Evolutionary conservation across 2,329 filamentous ascomycete species (phyloP).

Genomic region (Madurella mycetomatis): DNA sequence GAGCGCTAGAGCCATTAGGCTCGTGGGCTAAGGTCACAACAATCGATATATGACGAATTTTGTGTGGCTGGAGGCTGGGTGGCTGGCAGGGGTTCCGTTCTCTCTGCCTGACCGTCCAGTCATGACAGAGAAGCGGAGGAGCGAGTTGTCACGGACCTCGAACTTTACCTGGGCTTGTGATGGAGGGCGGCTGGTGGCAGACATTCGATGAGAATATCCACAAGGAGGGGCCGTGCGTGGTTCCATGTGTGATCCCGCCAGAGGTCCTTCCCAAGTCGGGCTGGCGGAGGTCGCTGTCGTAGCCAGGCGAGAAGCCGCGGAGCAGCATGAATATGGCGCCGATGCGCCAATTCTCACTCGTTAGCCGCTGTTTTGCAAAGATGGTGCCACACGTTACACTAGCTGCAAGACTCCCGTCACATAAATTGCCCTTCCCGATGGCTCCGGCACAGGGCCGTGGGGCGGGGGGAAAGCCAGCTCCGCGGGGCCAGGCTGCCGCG

Average conservation of each 20-base stretch:
- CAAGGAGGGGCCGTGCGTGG: conserved; percentile 8
- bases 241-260: neutral
- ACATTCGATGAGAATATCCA: conserved; percentile 7
- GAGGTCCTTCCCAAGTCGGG: conserved; percentile 16
- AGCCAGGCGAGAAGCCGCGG: neutral
- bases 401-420: conserved; percentile 18
- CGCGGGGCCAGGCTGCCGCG: neutral
- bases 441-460: conserved; percentile 1
- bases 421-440: conserved; percentile 12
- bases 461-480: conserved; percentile 4
- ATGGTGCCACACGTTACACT: conserved; percentile 12
- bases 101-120: conserved; percentile 7
- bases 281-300: conserved; percentile 7
- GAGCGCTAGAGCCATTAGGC: neutral
- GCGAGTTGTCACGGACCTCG: conserved; percentile 15
- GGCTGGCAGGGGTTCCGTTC: neutral
- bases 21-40: neutral
- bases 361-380: conserved; percentile 7
- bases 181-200: conserved; percentile 16
- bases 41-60: neutral
- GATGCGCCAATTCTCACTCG: conserved; percentile 1
- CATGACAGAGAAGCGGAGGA: conserved; percentile 1
- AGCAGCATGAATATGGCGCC: neutral
- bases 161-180: conserved; percentile 3
- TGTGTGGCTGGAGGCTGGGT: conserved; percentile 10